Conservation (phyloP, 2,329 filamentous ascomycete genomes). For the Periconia sp. region DNA sequence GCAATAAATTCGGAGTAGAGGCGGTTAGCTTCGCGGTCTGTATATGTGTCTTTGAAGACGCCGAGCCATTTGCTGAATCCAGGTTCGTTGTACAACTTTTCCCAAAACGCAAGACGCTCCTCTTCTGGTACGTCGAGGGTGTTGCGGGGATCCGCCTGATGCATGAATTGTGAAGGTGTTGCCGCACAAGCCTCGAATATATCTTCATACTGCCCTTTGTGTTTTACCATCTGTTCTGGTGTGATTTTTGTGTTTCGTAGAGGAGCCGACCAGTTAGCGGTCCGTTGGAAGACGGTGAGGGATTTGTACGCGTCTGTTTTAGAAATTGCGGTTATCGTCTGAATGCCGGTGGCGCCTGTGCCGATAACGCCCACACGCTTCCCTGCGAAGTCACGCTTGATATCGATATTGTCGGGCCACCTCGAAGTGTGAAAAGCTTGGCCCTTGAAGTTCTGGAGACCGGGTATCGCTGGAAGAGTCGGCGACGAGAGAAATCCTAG, state of each 20-base stretch:
- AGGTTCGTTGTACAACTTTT: slow-evolving; percentile 40
- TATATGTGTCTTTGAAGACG: slow-evolving; percentile 30
- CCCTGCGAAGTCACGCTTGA: slow-evolving; percentile 32
- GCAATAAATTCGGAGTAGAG: slow-evolving; percentile 28
- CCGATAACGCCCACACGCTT: slow-evolving; percentile 67
- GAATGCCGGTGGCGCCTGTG: slow-evolving; percentile 66
- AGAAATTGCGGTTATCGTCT: slow-evolving; percentile 49
- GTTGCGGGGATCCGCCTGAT: slow-evolving; percentile 31
- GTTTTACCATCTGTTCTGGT: slow-evolving; percentile 40
- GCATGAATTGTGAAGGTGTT: slow-evolving; percentile 37
- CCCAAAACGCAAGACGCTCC: slow-evolving; percentile 36
- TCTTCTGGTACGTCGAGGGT: slow-evolving; percentile 42
- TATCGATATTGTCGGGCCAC: slow-evolving; percentile 62
- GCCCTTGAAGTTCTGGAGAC: slow-evolving; percentile 63
- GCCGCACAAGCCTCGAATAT: slow-evolving; percentile 34
- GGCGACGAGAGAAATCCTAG: slow-evolving; percentile 20
- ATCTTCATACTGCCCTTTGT: slow-evolving; percentile 37
- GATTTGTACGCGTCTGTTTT: slow-evolving; percentile 11
- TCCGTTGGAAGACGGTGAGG: slow-evolving; percentile 55
- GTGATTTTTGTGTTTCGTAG: slow-evolving; percentile 44
- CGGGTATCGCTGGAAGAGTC: slow-evolving; percentile 35
- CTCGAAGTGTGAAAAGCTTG: slow-evolving; percentile 62
- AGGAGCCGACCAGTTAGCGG: slow-evolving; percentile 67
- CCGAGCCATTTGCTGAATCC: slow-evolving; percentile 46
- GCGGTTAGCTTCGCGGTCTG: slow-evolving; percentile 26